Evolutionary conservation across 306 rosid genomes (phyloP).

Genomic region (Acacia acuminata): DNA sequence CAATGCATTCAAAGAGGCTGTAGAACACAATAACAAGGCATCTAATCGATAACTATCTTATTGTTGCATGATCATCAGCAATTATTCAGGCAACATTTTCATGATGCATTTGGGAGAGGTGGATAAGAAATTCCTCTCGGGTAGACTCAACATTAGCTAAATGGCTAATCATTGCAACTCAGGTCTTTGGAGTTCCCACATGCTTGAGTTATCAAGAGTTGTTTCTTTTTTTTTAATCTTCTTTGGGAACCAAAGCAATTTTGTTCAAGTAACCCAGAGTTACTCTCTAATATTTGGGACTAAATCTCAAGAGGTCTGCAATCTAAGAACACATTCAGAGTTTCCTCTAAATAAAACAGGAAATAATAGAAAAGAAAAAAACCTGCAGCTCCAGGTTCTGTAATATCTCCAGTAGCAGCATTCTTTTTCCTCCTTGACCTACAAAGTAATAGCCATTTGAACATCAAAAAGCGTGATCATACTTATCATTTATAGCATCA

Average conservation of each 20-base stretch:
- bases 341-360: neutral
- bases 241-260: neutral
- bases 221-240: neutral
- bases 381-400: slow-evolving; percentile 82
- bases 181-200: neutral
- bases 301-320: neutral
- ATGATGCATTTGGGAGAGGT: neutral
- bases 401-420: slow-evolving; percentile 81
- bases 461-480: slow-evolving; percentile 9
- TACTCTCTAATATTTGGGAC: neutral
- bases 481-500: slow-evolving; percentile 4
- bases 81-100: neutral
- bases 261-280: neutral
- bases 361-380: neutral
- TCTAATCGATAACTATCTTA: slow-evolving; percentile 7
- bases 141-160: neutral
- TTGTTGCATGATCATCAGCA: neutral
- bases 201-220: neutral
- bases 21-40: neutral
- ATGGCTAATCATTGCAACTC: neutral
- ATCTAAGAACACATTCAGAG: neutral
- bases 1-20: neutral
- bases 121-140: neutral
- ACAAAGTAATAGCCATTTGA: slow-evolving; percentile 23
- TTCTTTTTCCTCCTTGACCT: slow-evolving; percentile 97